phyloP scores from a whole-genome alignment of 805 yeast genomes.

The Wickerhamomyces pijperi region DNA sequence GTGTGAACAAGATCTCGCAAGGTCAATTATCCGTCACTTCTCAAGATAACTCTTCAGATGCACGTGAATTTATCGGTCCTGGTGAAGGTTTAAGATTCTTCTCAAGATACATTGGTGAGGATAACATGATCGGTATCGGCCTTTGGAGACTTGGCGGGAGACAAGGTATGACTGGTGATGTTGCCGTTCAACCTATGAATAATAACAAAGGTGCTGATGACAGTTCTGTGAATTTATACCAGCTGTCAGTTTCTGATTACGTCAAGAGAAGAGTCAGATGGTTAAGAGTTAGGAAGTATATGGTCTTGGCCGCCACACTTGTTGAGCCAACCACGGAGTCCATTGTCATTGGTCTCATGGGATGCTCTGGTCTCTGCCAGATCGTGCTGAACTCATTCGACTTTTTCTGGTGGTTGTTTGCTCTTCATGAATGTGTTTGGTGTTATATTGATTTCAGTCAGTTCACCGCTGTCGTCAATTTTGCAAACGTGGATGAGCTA shows the following conservation, averaged over 20 bases:
- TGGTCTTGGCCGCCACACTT: conserved; percentile 78
- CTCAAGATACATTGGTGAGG: conserved; percentile 81
- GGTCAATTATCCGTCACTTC: conserved; percentile 21
- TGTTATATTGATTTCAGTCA: conserved; percentile 51
- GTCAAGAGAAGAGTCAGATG: conserved; percentile 65
- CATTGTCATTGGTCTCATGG: conserved; percentile 53
- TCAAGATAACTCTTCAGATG: conserved; percentile 23
- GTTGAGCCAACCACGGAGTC: conserved; percentile 84
- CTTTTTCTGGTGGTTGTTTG: conserved; percentile 24
- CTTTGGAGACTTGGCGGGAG: conserved; percentile 65
- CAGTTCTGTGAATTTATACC: background rate
- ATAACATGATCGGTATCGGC: conserved; percentile 83
- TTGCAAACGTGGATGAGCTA: conserved; percentile 13
- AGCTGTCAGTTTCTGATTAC: conserved; percentile 37
- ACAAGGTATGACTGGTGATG: conserved; percentile 71
- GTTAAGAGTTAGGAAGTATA: conserved; percentile 77
- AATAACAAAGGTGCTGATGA: conserved; percentile 2
- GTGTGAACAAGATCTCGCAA: conserved; percentile 34
- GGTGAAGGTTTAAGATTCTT: conserved; percentile 54
- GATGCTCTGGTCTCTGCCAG: conserved; percentile 45
- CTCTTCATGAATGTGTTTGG: conserved; percentile 55
- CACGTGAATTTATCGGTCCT: conserved; percentile 18
- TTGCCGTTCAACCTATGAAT: conserved; percentile 62
- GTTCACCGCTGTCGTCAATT: conserved; percentile 31
- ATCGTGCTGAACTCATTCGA: conserved; percentile 27